Base-by-base conservation (phyloP, 129 eudicot species). In the Flaveria robusta region DNA sequence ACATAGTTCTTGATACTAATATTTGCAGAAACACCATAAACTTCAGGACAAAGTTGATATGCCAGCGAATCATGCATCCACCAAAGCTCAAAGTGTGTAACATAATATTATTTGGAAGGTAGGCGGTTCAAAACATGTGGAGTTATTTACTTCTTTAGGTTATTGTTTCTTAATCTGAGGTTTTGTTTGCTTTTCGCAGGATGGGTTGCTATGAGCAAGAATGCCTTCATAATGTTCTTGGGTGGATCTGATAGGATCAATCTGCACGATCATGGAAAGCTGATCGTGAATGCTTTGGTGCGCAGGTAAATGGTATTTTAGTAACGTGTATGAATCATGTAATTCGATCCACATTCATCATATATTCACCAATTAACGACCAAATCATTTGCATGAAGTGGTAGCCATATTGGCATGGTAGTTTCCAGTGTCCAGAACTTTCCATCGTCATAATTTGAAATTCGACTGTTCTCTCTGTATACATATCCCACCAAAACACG, bases 391-490 rank as follows among this genome's bases (percentile, higher is more conserved):
- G 39, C 39, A 34, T 34, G 39, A 34, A 34, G 39, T 34, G 39
- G 39, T 34, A 34, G 39, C 39, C 39, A 55, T 55, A 29, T 77
- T n/a, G n/a, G n/a, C 87, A 83, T 3, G 90, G 90, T 81, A 88
- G 78, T 74, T 86, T 88, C 90, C 93, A 86, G 2, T 24, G 88
- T 88, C 90, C 88, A 83, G 55, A 83, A 88, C 72, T 87, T 86
- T 78, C 90, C 93, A 47, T 88, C 90, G 23, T 88, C 83, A 85
- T 86, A 88, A 37, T 82, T 80, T 14, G 93, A 88, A 58, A 86
- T 83, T 50, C 80, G 41, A 72, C 84, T 83, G 43, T 86, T 86
- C 75, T 83, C 88, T 66, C 88, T 82, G 45, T n/a, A 74, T 42
- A 86, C 88, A 66, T 77, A 67, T 34, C 90, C 93, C 64, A 76